Conservation (phyloP, 2,329 filamentous ascomycete genomes). For the Fusarium tuaranense region DNA sequence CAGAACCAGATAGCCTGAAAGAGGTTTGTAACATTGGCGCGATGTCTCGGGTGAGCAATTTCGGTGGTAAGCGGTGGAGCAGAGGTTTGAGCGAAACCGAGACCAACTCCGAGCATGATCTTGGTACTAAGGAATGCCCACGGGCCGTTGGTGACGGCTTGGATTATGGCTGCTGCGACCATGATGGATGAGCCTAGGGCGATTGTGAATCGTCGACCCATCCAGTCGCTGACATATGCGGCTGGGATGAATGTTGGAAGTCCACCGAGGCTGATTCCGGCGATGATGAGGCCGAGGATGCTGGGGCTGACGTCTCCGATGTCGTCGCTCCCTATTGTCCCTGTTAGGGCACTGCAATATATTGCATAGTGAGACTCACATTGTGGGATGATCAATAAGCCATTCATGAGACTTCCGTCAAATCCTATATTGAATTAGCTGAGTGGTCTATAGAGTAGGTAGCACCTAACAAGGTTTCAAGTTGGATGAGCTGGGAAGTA, state of each 20-base stretch:
- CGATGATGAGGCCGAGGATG: conserved; percentile 31
- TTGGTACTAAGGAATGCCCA: conserved; percentile 25
- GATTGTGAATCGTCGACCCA: conserved; percentile 30
- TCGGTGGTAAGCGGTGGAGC: conserved; percentile 27
- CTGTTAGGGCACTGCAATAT: background rate
- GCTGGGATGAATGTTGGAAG: conserved; percentile 29
- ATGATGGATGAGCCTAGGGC: conserved; percentile 24
- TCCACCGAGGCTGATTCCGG: conserved; percentile 34
- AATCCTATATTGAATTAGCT: background rate
- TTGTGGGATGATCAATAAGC: conserved; percentile 1
- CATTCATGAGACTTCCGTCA: conserved; percentile 33
- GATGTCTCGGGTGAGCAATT: conserved; percentile 31
- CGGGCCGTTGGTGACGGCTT: conserved; percentile 5
- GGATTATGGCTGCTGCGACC: conserved; percentile 17
- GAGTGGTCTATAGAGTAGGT: background rate
- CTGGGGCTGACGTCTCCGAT: conserved; percentile 27
- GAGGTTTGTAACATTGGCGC: conserved; percentile 30
- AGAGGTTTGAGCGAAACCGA: conserved; percentile 28
- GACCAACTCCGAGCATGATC: conserved; percentile 29
- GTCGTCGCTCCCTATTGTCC: conserved; percentile 11
- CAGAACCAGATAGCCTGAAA: conserved; percentile 34
- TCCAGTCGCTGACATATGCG: conserved; percentile 27
- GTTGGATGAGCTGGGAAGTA: background rate
- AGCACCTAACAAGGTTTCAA: too few species aligned
- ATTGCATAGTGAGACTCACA: background rate